Evolutionary conservation across 208 protist genomes (phyloP).

Genomic region (Acanthamoeba castellanii): DNA sequence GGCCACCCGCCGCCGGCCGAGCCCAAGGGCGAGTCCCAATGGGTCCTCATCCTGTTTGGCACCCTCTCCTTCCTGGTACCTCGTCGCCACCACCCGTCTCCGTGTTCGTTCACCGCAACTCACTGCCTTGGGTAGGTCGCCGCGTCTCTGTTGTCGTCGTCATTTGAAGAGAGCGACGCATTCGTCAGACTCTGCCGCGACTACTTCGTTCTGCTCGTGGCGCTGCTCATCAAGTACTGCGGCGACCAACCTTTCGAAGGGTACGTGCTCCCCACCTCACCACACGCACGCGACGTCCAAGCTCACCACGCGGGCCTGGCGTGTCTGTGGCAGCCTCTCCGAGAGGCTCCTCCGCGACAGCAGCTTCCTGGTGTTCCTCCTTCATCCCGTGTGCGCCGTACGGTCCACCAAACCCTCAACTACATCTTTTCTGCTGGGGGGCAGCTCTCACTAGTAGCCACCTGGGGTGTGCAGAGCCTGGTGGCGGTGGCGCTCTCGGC

Average conservation of each 20-base stretch:
- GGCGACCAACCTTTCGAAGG: neutral
- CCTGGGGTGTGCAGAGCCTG: neutral
- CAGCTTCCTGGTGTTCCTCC: neutral
- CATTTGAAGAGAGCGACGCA: neutral
- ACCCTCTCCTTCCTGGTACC: neutral
- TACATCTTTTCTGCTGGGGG: neutral
- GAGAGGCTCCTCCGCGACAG: neutral
- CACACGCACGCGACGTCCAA: neutral
- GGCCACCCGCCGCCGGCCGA: neutral
- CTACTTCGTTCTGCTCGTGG: slow-evolving; percentile 2
- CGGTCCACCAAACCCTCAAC: neutral
- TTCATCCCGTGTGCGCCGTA: slow-evolving; percentile 6
- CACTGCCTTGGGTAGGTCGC: neutral
- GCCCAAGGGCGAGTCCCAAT: neutral
- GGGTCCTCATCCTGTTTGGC: neutral
- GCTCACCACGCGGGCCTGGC: neutral
- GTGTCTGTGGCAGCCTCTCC: neutral
- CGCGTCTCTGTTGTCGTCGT: neutral
- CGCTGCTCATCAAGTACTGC: neutral
- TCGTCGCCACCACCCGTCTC: neutral
- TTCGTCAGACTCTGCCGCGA: neutral
- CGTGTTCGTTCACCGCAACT: neutral
- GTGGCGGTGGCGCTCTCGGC: neutral
- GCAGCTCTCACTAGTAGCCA: neutral
- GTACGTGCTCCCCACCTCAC: neutral